These are phyloP conservation scores for Beauveria sp. DNA, from an alignment of 2,329 filamentous ascomycete species.

Conservation along the genomic window DNA sequence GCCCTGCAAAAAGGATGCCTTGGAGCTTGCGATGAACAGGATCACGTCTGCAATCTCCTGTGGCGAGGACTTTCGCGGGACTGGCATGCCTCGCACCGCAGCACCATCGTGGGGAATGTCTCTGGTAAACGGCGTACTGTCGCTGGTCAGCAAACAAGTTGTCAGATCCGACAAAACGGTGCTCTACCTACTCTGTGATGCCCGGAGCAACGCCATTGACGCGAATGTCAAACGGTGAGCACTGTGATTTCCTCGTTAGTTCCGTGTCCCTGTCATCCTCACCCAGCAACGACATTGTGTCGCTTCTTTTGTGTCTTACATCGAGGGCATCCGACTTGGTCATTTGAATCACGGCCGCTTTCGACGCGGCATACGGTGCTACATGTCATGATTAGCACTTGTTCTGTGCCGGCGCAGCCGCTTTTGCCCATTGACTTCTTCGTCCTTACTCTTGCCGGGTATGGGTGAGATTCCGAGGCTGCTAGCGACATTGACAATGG, in stretches of 20 bases:
- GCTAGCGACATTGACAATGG: slow-evolving; percentile 38
- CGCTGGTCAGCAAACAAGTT: neutral
- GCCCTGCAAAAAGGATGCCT: slow-evolving; percentile 39
- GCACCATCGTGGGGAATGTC: slow-evolving; percentile 27
- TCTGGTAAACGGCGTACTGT: slow-evolving; percentile 34
- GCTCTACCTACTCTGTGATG: slow-evolving; percentile 29
- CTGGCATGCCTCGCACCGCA: slow-evolving; percentile 26
- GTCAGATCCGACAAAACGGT: neutral
- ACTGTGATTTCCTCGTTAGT: slow-evolving; percentile 20
- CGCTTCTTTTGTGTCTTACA: slow-evolving; percentile 19
- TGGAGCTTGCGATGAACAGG: slow-evolving; percentile 36
- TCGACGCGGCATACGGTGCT: slow-evolving; percentile 39
- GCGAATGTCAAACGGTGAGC: slow-evolving; percentile 35
- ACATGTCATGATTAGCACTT: neutral
- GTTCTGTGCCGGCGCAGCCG: neutral
- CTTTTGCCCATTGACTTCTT: neutral
- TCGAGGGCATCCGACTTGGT: slow-evolving; percentile 41
- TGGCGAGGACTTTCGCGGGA: slow-evolving; percentile 33
- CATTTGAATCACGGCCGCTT: slow-evolving; percentile 37
- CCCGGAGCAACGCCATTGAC: slow-evolving; percentile 40
- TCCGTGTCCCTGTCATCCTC: neutral
- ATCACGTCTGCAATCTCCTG: slow-evolving; percentile 40
- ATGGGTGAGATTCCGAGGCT: slow-evolving; percentile 35
- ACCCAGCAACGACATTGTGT: neutral
- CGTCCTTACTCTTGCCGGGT: slow-evolving; percentile 29